Evolutionary conservation across 768 basidiomycete species (phyloP).

Genomic region (Rossbeevera mucosa): DNA sequence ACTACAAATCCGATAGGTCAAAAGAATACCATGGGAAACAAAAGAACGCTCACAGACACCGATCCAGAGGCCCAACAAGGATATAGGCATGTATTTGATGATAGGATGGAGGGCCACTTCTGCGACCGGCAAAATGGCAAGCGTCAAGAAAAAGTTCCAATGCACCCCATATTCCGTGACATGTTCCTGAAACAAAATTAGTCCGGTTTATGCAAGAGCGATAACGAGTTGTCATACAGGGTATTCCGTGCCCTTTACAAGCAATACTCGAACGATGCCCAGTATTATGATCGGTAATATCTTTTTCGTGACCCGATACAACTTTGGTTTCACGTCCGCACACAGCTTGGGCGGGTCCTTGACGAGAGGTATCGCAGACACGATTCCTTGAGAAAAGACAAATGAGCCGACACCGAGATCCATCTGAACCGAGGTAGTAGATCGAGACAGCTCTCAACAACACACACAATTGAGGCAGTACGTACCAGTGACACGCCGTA

Average conservation of each 20-base stretch:
- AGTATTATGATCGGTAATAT: constrained; percentile 63
- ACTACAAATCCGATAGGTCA: constrained; percentile 37
- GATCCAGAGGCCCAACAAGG: constrained; percentile 57
- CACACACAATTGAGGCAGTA: constrained; percentile 4
- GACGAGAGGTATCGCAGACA: constrained; percentile 80
- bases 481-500: constrained; percentile 90
- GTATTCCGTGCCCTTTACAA: constrained; percentile 92
- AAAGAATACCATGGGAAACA: not conserved
- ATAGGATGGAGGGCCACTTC: constrained; percentile 68
- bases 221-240: constrained; percentile 54
- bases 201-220: not conserved
- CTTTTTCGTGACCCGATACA: constrained; percentile 50
- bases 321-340: constrained; percentile 46
- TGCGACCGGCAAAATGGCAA: constrained; percentile 73
- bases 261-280: constrained; percentile 70
- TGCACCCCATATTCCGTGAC: constrained; percentile 94
- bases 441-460: not conserved
- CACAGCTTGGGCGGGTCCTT: constrained; percentile 55
- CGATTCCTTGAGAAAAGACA: constrained; percentile 91
- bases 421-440: constrained; percentile 57
- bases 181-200: constrained; percentile 63
- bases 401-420: constrained; percentile 97
- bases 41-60: constrained; percentile 46
- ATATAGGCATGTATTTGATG: constrained; percentile 51
- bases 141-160: constrained; percentile 98